These are phyloP conservation scores for Fistulinella prunicolor DNA, from an alignment of 768 basidiomycete genomes.

Conservation along the genomic window DNA sequence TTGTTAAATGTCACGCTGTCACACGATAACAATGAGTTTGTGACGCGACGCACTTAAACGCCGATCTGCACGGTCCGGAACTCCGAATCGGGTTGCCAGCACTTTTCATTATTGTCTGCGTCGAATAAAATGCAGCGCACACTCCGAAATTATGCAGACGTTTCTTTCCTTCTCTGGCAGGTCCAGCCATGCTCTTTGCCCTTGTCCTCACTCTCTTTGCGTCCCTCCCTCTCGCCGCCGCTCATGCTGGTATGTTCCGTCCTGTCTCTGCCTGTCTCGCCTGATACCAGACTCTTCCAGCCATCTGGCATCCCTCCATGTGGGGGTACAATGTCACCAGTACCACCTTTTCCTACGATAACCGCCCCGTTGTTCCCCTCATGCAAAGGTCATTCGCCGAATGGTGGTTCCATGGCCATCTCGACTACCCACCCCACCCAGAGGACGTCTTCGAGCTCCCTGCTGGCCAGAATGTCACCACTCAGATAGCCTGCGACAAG, in stretches of 20 bases:
- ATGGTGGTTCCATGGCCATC: conserved; percentile 65
- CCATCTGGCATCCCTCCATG: conserved; percentile 58
- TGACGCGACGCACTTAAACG: conserved; percentile 10
- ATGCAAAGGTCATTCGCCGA: conserved; percentile 37
- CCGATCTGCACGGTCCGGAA: too few species aligned
- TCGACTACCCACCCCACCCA: conserved; percentile 52
- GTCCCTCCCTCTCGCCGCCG: conserved; percentile 7
- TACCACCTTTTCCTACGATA: conserved; percentile 55
- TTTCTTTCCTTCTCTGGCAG: conserved; percentile 15
- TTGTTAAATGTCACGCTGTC: conserved; percentile 6
- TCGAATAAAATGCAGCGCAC: conserved; percentile 5
- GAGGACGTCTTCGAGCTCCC: conserved; percentile 59
- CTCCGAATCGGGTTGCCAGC: too few species aligned
- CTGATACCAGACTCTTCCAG: conserved; percentile 24
- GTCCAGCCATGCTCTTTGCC: conserved; percentile 13
- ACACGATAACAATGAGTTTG: conserved; percentile 8
- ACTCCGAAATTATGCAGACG: too few species aligned
- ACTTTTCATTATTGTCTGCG: not conserved
- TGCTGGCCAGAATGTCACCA: conserved; percentile 51
- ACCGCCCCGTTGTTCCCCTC: conserved; percentile 53
- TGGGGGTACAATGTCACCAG: conserved; percentile 66
- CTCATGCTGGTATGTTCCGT: conserved; percentile 19
- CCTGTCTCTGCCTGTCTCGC: too few species aligned
- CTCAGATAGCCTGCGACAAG: conserved; percentile 59
- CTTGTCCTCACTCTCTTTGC: conserved; percentile 1